These are phyloP conservation scores for Colletotrichum sp. DNA, from an alignment of 2,329 filamentous ascomycete species.

Conservation along the genomic window DNA sequence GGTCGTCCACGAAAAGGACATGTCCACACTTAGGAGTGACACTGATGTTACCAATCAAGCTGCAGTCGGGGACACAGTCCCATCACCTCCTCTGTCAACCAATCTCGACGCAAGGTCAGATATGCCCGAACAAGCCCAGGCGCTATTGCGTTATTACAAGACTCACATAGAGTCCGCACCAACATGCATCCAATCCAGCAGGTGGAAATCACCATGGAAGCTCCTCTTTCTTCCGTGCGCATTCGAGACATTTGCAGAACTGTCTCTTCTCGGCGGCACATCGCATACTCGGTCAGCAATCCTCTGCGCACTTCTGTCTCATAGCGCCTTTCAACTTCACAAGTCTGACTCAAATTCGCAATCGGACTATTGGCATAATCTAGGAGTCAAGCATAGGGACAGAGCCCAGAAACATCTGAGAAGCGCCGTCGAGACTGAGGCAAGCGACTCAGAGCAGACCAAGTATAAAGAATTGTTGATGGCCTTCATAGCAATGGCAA, in stretches of 20 bases:
- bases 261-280: conserved; percentile 42
- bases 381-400: neutral
- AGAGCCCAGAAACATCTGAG: neutral
- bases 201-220: conserved; percentile 49
- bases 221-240: conserved; percentile 45
- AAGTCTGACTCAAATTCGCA: conserved; percentile 14
- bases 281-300: conserved; percentile 41
- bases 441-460: conserved; percentile 31
- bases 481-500: conserved; percentile 40
- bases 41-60: neutral
- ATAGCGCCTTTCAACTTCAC: conserved; percentile 45
- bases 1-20: neutral
- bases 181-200: conserved; percentile 22
- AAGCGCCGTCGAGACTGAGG: conserved; percentile 27
- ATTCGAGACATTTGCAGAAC: conserved; percentile 44
- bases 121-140: conserved; percentile 25
- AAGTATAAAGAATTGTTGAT: conserved; percentile 51
- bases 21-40: neutral
- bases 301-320: conserved; percentile 43
- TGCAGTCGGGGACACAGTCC: neutral
- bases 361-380: neutral
- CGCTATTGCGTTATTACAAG: conserved; percentile 32
- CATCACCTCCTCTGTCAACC: neutral
- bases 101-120: neutral
- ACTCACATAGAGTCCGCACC: neutral